Evolutionary conservation across 2,329 filamentous ascomycete species (phyloP).

Genomic region (Torrubiella hemipterigena): DNA sequence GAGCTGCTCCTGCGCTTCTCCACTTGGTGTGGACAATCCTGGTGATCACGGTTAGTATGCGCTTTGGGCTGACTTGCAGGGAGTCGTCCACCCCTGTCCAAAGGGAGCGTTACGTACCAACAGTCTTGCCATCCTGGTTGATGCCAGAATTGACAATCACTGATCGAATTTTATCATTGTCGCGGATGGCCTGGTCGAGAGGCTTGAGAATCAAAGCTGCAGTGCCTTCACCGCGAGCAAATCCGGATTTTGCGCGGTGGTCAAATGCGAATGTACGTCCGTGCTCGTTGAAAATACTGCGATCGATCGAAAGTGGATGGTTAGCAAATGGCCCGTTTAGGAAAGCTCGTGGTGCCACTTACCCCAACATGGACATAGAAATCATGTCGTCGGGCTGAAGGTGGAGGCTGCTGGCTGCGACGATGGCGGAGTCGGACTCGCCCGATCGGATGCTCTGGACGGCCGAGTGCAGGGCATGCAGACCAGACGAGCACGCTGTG

Average conservation of each 20-base stretch:
- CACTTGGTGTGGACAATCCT: constrained; percentile 45
- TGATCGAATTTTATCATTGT: constrained; percentile 41
- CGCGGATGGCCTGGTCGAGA: constrained; percentile 38
- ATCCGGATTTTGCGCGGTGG: constrained; percentile 29
- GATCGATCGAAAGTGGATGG: not conserved
- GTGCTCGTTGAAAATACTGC: constrained; percentile 30
- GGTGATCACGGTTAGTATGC: constrained; percentile 13
- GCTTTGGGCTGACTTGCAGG: too few species aligned
- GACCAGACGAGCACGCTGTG: constrained; percentile 39
- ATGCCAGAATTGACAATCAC: constrained; percentile 37
- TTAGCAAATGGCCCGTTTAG: too few species aligned
- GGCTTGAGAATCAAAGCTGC: constrained; percentile 44
- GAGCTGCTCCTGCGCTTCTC: constrained; percentile 29
- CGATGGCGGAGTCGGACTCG: constrained; percentile 33
- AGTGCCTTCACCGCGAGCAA: constrained; percentile 48
- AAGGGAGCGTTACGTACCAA: constrained; percentile 11
- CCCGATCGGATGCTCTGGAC: constrained; percentile 34
- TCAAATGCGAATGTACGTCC: constrained; percentile 34
- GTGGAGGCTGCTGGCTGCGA: constrained; percentile 34
- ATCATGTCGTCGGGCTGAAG: constrained; percentile 27
- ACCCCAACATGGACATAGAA: constrained; percentile 19
- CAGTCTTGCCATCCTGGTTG: constrained; percentile 42
- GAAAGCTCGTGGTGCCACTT: too few species aligned
- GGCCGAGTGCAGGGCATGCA: constrained; percentile 37
- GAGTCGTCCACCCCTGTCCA: too few species aligned